A percentile compares a stretch with the other conserved stretches of the same genome.
phyloP scores from a whole-genome alignment of 495 filamentous ascomycete genomes.

The Trichoderma asperelloides region DNA sequence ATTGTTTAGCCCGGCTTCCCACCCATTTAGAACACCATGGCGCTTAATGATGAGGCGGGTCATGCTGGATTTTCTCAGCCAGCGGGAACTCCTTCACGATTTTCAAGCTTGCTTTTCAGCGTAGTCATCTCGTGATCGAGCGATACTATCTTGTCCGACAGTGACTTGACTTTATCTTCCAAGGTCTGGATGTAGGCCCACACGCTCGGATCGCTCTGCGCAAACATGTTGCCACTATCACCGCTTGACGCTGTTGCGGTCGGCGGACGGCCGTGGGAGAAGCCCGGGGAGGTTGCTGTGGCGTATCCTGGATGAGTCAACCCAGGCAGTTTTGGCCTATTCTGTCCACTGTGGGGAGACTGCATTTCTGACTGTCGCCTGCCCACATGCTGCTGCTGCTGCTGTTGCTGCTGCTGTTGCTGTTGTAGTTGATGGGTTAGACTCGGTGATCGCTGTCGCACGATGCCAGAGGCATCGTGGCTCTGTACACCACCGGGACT shows the following conservation, averaged over 20 bases:
- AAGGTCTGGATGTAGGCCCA: conserved; percentile 44
- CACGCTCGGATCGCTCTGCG: conserved; percentile 34
- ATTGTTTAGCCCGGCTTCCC: not conserved
- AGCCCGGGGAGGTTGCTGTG: conserved; percentile 17
- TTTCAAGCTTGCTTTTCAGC: conserved; percentile 24
- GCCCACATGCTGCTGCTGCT: conserved; percentile 50
- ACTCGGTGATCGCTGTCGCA: conserved; percentile 60
- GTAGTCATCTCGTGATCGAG: conserved; percentile 35
- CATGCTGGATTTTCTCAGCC: not conserved
- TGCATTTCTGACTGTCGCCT: conserved; percentile 41
- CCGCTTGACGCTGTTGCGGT: conserved; percentile 21
- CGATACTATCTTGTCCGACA: conserved; percentile 23
- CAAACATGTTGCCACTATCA: conserved; percentile 35
- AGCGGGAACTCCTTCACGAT: conserved; percentile 5
- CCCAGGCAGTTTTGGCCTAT: conserved; percentile 23
- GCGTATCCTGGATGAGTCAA: conserved; percentile 19
- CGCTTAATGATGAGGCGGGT: not conserved
- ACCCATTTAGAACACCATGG: not conserved
- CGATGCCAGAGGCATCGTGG: conserved; percentile 40
- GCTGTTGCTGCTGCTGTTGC: conserved; percentile 49
- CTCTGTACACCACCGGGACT: conserved; percentile 57
- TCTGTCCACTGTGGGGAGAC: conserved; percentile 27
- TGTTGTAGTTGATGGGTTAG: conserved; percentile 55
- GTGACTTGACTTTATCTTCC: conserved; percentile 36
- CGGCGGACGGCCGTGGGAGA: conserved; percentile 19